Evolutionary conservation across 75 land plant species (phyloP).

Genomic region (Isoetes taiwanensis): DNA sequence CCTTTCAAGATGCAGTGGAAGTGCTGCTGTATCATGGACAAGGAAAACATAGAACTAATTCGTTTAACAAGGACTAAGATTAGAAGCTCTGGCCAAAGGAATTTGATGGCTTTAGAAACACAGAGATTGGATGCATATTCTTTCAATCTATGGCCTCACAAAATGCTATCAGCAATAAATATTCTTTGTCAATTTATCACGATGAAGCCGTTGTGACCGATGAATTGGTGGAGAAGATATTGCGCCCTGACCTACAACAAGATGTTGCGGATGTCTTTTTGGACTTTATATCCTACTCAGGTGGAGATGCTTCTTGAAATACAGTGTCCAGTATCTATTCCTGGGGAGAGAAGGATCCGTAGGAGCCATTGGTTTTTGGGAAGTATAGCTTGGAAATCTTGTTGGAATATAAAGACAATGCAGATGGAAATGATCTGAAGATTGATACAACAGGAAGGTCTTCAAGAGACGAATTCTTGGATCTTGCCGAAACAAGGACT

Average conservation of each 20-base stretch:
- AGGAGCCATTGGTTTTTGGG: conserved; percentile 88
- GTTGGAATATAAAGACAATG: too few relatives aligned
- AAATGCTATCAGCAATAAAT: conserved; percentile 58
- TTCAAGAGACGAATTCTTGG: too few relatives aligned
- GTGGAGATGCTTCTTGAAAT: conserved; percentile 73
- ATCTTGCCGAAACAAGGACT: too few relatives aligned
- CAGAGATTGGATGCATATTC: conserved; percentile 58
- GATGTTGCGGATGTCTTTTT: conserved; percentile 95
- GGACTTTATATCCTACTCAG: conserved; percentile 94
- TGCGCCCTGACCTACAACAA: conserved; percentile 80
- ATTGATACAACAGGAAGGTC: too few relatives aligned
- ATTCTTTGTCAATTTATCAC: conserved; percentile 93
- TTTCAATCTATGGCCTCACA: conserved; percentile 68
- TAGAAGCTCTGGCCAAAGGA: too few relatives aligned
- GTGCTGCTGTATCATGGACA: too few relatives aligned
- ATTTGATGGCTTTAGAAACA: conserved; percentile 40
- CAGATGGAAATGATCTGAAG: too few relatives aligned
- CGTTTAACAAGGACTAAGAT: too few relatives aligned
- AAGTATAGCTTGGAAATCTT: too few relatives aligned
- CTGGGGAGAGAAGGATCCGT: conserved; percentile 99
- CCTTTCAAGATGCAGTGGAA: too few relatives aligned
- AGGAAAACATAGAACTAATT: too few relatives aligned
- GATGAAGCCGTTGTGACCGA: conserved; percentile 84
- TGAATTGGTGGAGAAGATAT: conserved; percentile 72
- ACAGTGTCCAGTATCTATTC: conserved; percentile 81